A percentile compares a stretch with the other conserved stretches of the same genome.
Evolutionary conservation across 768 basidiomycete species (phyloP).

Genomic region (Xerocomellus chrysenteron): DNA sequence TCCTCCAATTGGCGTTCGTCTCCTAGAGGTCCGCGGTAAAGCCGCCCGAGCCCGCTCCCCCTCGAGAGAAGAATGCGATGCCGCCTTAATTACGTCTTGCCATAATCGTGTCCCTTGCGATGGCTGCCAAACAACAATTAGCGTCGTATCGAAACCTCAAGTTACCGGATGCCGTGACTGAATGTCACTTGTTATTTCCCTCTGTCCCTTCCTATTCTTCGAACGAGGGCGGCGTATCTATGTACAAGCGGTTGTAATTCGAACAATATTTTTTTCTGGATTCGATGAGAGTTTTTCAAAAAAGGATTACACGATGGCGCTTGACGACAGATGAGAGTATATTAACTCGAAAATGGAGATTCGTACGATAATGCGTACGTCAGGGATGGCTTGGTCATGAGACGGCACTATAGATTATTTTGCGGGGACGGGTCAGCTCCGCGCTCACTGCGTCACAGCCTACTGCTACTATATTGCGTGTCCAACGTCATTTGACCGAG

Average conservation of each 20-base stretch:
- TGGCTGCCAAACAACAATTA: conserved; percentile 10
- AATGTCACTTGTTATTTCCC: conserved; percentile 1
- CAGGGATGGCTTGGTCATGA: conserved; percentile 3
- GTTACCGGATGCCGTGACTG: conserved; percentile 22
- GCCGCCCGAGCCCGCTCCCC: conserved; percentile 3
- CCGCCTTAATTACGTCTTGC: conserved; percentile 25
- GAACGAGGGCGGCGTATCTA: background rate
- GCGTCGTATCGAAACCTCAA: conserved; percentile 9
- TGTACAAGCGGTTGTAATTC: background rate
- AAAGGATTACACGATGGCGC: background rate
- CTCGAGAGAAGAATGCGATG: conserved; percentile 15
- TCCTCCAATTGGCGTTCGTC: background rate
- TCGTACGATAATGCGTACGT: background rate
- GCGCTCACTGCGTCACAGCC: background rate
- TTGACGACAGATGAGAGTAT: conserved; percentile 10
- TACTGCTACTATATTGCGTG: background rate
- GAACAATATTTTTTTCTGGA: background rate
- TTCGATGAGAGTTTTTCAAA: conserved; percentile 2
- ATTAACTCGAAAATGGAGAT: conserved; percentile 9
- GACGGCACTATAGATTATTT: background rate
- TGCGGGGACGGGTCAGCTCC: background rate
- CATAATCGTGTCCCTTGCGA: conserved; percentile 18
- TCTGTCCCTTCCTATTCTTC: background rate
- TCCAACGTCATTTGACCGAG: conserved; percentile 6
- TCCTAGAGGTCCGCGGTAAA: conserved; percentile 17